Base-by-base conservation (phyloP, 345 rosid species). In the Clarkia xantiana region DNA sequence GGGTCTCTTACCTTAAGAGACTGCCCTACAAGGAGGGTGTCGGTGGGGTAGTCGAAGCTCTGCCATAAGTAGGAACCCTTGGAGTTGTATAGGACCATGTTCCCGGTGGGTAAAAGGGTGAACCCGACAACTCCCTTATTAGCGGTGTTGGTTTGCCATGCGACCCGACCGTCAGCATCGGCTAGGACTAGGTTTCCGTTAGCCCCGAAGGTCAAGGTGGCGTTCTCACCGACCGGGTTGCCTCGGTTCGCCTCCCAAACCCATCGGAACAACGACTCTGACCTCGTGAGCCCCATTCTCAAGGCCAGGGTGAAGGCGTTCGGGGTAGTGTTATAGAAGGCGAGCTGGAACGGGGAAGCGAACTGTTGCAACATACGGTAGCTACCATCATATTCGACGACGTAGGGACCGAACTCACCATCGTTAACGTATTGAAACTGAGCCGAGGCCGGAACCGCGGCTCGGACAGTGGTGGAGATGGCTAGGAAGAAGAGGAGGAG, bases 181-280 rank as follows among this genome's bases (percentile, higher is more conserved):
- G 77, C 81, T 14, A 75, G 55, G 19, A 72, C 71, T 0, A 75
- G 77, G 54, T 81, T 83, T 0, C 87, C 94, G 3, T 81, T 67
- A 2, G 51, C 56, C 0, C 80, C 78, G 1, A 84, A 53, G 8
- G 68, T 49, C 16, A 84, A 47, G 0, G 80, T 68, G 2, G 87
- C 78, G 10, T 81, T 81, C 62, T 80, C 81, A 10, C 62, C 15
- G 29, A 84, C 86, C 0, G 82, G 96, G 29, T 64, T 71, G 55
- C 75, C 75, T 1, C 78, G 45, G 53, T 79, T 81, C 13, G 87
- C 96, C 54, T 81, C 87, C 91, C 88, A 84, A 0, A 77, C 91
- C 79, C 76, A 77, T 12, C 81, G 50, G 18, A 61, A 56, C 1
- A 69, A 29, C 0, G 76, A 67, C 14, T 68, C 72, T 12, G 78